Conservation (phyloP, 768 basidiomycete species). For the Panus rudis region DNA sequence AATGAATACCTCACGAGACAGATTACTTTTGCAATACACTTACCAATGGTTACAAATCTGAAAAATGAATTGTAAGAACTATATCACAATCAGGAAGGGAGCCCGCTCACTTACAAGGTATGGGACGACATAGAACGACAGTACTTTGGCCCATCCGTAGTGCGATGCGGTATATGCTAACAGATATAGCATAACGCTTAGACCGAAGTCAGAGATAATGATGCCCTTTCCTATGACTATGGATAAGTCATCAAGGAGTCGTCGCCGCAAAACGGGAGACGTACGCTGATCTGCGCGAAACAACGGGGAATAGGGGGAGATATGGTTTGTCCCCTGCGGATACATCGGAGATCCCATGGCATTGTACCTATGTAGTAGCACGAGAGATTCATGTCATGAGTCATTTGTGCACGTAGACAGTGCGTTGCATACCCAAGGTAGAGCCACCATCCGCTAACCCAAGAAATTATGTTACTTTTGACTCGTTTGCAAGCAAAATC, state of each 20-base stretch:
- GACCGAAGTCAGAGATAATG: slow-evolving; percentile 20
- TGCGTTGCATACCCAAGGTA: slow-evolving; percentile 23
- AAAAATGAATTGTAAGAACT: slow-evolving; percentile 6
- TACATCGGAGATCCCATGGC: slow-evolving; percentile 22
- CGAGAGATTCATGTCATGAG: too few species aligned
- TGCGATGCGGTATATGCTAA: slow-evolving; percentile 8
- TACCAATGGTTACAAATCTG: slow-evolving; percentile 27
- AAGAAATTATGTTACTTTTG: too few species aligned
- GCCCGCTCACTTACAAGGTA: slow-evolving; percentile 17
- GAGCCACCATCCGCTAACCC: slow-evolving; percentile 23
- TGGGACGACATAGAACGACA: slow-evolving; percentile 21
- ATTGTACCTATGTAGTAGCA: slow-evolving; percentile 21
- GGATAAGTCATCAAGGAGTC: neutral
- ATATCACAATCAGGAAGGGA: neutral
- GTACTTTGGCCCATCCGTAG: slow-evolving; percentile 18
- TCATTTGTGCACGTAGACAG: too few species aligned
- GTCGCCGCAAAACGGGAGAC: neutral
- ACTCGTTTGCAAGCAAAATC: neutral
- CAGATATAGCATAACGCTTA: slow-evolving; percentile 18
- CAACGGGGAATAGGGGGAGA: slow-evolving; percentile 20
- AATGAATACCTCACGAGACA: neutral
- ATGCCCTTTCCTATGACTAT: slow-evolving; percentile 16
- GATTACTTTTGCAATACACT: neutral
- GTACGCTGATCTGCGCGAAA: slow-evolving; percentile 19
- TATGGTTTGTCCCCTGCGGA: slow-evolving; percentile 25